phyloP scores from a whole-genome alignment of 768 basidiomycete species.

The Flagelloscypha sp. region DNA sequence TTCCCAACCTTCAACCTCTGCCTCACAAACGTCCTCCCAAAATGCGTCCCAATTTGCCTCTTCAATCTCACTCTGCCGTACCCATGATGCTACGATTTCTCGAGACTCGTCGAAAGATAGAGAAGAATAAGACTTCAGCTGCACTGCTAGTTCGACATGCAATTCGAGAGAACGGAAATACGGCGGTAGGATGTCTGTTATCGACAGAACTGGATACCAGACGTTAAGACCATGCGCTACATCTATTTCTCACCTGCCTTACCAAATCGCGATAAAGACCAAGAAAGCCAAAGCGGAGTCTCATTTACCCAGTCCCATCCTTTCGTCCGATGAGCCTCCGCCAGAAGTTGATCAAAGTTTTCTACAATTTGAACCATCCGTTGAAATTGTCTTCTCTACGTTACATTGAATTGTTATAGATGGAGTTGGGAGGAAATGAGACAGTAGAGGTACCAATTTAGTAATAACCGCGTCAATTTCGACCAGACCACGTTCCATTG shows the following conservation, averaged over 20 bases:
- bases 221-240: slow-evolving; percentile 1
- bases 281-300: slow-evolving; percentile 76
- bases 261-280: slow-evolving; percentile 79
- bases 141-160: slow-evolving; percentile 47
- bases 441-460: slow-evolving; percentile 70
- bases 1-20: slow-evolving; percentile 72
- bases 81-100: slow-evolving; percentile 56
- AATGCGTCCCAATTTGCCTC: slow-evolving; percentile 60
- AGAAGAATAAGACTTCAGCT: slow-evolving; percentile 55
- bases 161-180: slow-evolving; percentile 61
- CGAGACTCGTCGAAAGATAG: slow-evolving; percentile 65
- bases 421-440: neutral
- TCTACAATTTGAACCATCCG: slow-evolving; percentile 60
- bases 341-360: slow-evolving; percentile 51
- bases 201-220: slow-evolving; percentile 38
- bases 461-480: slow-evolving; percentile 49
- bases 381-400: slow-evolving; percentile 62
- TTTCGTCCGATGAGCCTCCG: slow-evolving; percentile 64
- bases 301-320: slow-evolving; percentile 64
- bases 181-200: slow-evolving; percentile 47
- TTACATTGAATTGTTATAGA: neutral
- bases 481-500: slow-evolving; percentile 59
- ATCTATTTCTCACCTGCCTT: slow-evolving; percentile 10
- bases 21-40: slow-evolving; percentile 74
- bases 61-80: slow-evolving; percentile 57